These are phyloP conservation scores for Stephania japonica DNA, from an alignment of 164 flowering plant species.

Conservation along the genomic window DNA sequence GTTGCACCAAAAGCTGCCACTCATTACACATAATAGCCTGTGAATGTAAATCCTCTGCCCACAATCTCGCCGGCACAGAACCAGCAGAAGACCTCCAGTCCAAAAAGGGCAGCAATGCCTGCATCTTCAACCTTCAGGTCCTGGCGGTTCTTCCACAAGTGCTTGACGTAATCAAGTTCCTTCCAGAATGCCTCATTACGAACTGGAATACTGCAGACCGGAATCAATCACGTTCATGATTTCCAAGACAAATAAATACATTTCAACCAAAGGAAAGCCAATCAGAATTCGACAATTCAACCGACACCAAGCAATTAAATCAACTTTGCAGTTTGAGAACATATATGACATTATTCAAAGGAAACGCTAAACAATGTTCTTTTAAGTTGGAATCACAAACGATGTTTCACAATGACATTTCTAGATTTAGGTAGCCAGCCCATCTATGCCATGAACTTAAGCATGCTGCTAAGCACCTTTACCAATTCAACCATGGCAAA, in stretches of 20 bases:
- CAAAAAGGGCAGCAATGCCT: constrained; percentile 11
- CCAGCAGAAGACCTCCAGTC: constrained; percentile 10
- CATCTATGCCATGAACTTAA: too few relatives aligned
- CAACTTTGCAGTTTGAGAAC: too few relatives aligned
- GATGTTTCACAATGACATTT: too few relatives aligned
- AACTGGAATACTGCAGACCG: constrained; percentile 4
- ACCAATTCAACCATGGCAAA: too few relatives aligned
- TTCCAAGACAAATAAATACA: not conserved
- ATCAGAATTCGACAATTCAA: not conserved
- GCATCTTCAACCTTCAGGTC: constrained; percentile 10
- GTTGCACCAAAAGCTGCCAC: too few relatives aligned
- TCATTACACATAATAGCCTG: constrained; percentile 13
- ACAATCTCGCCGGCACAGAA: constrained; percentile 11
- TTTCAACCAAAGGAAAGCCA: not conserved
- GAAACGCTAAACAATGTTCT: too few relatives aligned
- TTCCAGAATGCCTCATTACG: constrained; percentile 11
- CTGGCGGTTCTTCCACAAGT: constrained; percentile 3
- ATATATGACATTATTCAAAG: too few relatives aligned
- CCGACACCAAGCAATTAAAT: not conserved
- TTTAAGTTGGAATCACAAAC: too few relatives aligned
- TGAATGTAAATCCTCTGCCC: constrained; percentile 15
- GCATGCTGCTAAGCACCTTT: too few relatives aligned
- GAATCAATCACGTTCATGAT: not conserved
- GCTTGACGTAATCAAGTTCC: constrained; percentile 6
- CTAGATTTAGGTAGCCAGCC: too few relatives aligned